Percentiles rank a stretch among this genome's conserved stretches.
phyloP scores from a whole-genome alignment of 257 asterid species.

The Solanum bukasovii region DNA sequence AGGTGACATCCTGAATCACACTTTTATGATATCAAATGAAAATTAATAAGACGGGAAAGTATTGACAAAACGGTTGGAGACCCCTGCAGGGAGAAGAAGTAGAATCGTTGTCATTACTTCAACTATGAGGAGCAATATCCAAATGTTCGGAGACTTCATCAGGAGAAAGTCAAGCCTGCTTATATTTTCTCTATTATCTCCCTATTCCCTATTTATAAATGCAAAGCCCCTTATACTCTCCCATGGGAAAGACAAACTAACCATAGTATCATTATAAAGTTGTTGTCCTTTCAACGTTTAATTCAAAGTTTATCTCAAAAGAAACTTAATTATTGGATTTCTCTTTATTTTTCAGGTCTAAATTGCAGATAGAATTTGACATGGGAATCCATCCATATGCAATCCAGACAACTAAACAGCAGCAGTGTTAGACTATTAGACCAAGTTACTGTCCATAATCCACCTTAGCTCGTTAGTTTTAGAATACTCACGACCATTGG shows the following conservation, averaged over 20 bases:
- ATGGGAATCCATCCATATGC: background rate
- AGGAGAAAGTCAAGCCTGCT: background rate
- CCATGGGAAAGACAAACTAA: background rate
- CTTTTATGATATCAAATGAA: background rate
- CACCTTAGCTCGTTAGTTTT: background rate
- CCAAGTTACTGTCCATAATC: background rate
- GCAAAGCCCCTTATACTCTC: background rate
- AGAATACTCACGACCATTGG: background rate
- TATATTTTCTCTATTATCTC: background rate
- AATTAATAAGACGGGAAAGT: background rate
- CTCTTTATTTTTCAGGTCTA: background rate
- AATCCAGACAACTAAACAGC: background rate
- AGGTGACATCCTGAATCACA: background rate
- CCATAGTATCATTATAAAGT: background rate
- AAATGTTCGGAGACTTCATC: background rate
- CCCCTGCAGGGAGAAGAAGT: background rate
- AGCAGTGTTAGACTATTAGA: background rate
- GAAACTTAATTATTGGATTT: background rate
- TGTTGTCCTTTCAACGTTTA: background rate
- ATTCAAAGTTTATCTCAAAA: background rate
- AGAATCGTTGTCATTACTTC: background rate
- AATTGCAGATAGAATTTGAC: background rate
- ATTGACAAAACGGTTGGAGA: background rate
- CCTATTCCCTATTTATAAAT: background rate
- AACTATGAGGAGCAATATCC: background rate